Evolutionary conservation across 176 grass and related monocot species (phyloP).

Genomic region (Rhynchospora breviuscula): DNA sequence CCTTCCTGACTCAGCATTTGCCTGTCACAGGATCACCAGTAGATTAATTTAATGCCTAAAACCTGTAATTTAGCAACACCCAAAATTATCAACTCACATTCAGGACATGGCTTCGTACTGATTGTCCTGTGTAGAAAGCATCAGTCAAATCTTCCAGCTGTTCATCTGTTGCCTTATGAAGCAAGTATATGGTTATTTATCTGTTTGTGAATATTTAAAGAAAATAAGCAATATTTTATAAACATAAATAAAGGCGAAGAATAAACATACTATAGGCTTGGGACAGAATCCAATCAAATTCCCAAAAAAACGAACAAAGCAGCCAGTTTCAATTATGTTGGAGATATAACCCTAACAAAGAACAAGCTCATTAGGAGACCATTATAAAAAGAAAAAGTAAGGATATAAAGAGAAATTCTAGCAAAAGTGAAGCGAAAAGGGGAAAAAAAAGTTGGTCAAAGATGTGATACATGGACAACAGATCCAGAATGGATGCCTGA

Average conservation of each 20-base stretch:
- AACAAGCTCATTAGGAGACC: slow-evolving; percentile 23
- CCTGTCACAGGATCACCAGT: slow-evolving; percentile 31
- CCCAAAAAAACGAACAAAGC: slow-evolving; percentile 94
- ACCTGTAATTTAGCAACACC: not conserved
- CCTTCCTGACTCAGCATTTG: slow-evolving; percentile 62
- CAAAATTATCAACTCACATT: slow-evolving; percentile 43
- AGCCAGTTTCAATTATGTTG: slow-evolving; percentile 92
- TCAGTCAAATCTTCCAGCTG: slow-evolving; percentile 50
- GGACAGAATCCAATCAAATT: slow-evolving; percentile 88
- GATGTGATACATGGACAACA: slow-evolving; percentile 55
- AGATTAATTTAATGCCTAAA: slow-evolving; percentile 2
- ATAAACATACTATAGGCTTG: slow-evolving; percentile 76
- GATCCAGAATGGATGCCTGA: slow-evolving; percentile 42
- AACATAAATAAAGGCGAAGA: not conserved
- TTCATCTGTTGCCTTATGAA: slow-evolving; percentile 70
- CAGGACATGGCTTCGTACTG: slow-evolving; percentile 70
- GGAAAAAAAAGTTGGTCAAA: slow-evolving; percentile 17
- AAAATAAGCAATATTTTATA: slow-evolving; percentile 13
- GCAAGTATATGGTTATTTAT: slow-evolving; percentile 30
- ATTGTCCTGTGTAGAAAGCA: slow-evolving; percentile 78
- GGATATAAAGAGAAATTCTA: not conserved
- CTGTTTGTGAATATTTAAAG: not conserved
- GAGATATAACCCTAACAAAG: slow-evolving; percentile 76
- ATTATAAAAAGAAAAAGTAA: not conserved
- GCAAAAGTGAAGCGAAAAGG: not conserved